Percentiles rank a stretch among this genome's conserved stretches.
Conservation (phyloP, 2,329 filamentous ascomycete genomes). For the Mollisiaceae sp. region DNA sequence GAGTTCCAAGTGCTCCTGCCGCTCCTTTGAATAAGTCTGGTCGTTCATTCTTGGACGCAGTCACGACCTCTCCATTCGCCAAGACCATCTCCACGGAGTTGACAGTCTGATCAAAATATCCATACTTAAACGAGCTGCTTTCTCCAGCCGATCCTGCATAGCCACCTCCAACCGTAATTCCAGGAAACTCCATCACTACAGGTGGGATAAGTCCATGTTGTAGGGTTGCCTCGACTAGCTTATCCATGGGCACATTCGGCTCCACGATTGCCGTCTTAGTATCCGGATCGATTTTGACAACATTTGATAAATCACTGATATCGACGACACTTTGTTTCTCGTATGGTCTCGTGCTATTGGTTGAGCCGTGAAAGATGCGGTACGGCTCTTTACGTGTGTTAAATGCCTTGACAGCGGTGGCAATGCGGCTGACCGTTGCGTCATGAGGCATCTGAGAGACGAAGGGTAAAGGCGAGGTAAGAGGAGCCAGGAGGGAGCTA, state of each 20-base stretch:
- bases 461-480: neutral
- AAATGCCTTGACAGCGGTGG: constrained; percentile 52
- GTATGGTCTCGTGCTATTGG: constrained; percentile 56
- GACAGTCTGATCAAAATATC: constrained; percentile 69
- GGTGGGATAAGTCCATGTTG: constrained; percentile 61
- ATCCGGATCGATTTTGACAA: constrained; percentile 49
- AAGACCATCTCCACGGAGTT: constrained; percentile 67
- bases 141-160: constrained; percentile 71
- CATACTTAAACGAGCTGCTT: constrained; percentile 68
- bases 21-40: constrained; percentile 63
- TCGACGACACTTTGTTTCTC: constrained; percentile 51
- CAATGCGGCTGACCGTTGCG: constrained; percentile 50
- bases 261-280: constrained; percentile 60
- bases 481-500: neutral
- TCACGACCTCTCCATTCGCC: constrained; percentile 59
- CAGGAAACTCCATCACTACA: constrained; percentile 74
- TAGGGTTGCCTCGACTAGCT: constrained; percentile 62
- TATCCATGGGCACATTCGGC: constrained; percentile 73
- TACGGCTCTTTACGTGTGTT: constrained; percentile 54
- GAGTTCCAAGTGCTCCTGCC: constrained; percentile 62
- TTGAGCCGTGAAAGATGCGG: constrained; percentile 62
- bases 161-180: constrained; percentile 71
- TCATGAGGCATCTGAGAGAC: constrained; percentile 39
- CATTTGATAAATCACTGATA: constrained; percentile 53
- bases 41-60: constrained; percentile 51